phyloP scores from a whole-genome alignment of 495 filamentous ascomycete genomes.

The Rhypophila decipiens region DNA sequence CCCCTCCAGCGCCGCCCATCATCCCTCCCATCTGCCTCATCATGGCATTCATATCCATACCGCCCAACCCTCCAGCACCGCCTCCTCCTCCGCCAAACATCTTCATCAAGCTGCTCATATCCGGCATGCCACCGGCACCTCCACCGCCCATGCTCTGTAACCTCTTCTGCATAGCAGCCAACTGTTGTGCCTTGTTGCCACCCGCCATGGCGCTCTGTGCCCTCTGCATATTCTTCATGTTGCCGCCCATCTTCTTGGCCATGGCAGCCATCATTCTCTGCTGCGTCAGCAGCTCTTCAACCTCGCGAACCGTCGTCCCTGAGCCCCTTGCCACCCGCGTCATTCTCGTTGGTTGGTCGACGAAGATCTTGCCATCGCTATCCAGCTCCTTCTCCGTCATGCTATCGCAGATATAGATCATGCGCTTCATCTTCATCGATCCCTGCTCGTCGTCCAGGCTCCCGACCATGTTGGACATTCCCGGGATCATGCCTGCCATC shows the following conservation, averaged over 20 bases:
- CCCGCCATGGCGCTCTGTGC: constrained; percentile 88
- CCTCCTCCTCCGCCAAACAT: constrained; percentile 60
- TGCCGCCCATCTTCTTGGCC: constrained; percentile 97
- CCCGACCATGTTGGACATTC: constrained; percentile 83
- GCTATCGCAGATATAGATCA: constrained; percentile 98
- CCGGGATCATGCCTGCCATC: constrained; percentile 98
- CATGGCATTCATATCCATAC: constrained; percentile 77
- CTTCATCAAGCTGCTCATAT: constrained; percentile 80
- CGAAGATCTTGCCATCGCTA: constrained; percentile 87
- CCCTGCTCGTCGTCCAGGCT: constrained; percentile 97
- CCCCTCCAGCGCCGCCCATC: constrained; percentile 27
- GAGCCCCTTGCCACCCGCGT: constrained; percentile 84
- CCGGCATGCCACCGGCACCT: constrained; percentile 53
- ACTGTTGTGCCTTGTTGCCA: constrained; percentile 79
- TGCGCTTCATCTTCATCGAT: constrained; percentile 83
- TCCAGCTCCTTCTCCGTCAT: constrained; percentile 97
- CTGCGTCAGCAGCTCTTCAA: constrained; percentile 95
- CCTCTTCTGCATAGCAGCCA: constrained; percentile 96
- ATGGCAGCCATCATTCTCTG: constrained; percentile 98
- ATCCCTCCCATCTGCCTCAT: constrained; percentile 77
- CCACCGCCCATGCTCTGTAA: constrained; percentile 82
- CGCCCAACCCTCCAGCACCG: constrained; percentile 50
- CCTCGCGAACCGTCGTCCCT: constrained; percentile 86
- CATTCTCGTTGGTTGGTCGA: constrained; percentile 89
- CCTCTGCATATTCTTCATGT: constrained; percentile 92